Conservation (phyloP, 495 filamentous ascomycete genomes). For the Hypoxylon intermedium region DNA sequence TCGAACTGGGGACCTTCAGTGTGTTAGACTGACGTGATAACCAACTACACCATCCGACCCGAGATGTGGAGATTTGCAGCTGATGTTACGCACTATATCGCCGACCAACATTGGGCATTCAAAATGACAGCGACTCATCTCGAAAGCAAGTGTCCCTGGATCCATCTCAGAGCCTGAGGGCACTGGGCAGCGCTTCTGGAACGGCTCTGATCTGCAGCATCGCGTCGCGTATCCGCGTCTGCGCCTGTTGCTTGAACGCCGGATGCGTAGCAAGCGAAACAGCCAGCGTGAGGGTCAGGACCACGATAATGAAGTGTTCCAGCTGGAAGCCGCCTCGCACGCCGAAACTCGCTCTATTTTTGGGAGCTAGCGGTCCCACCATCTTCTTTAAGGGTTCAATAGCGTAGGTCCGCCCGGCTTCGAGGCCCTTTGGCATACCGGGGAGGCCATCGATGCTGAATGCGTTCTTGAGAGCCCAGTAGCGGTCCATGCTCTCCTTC, state of each 20-base stretch:
- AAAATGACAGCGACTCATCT: too few species aligned
- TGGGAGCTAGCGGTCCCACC: conserved; percentile 49
- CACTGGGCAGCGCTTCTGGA: conserved; percentile 32
- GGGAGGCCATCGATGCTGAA: conserved; percentile 63
- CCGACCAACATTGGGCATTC: too few species aligned
- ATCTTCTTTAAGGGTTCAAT: conserved; percentile 61
- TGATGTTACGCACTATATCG: too few species aligned
- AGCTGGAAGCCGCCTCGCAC: conserved; percentile 18
- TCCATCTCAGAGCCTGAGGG: conserved; percentile 16
- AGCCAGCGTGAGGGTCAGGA: conserved; percentile 32
- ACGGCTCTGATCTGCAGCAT: conserved; percentile 27
- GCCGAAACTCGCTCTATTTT: conserved; percentile 14
- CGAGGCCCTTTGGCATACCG: conserved; percentile 52
- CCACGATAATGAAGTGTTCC: conserved; percentile 35
- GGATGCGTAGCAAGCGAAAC: conserved; percentile 39
- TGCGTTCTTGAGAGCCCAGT: conserved; percentile 65
- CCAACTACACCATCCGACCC: conserved; percentile 41
- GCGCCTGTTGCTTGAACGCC: conserved; percentile 34
- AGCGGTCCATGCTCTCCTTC: conserved; percentile 63
- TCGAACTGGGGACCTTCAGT: conserved; percentile 41
- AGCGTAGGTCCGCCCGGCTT: conserved; percentile 48
- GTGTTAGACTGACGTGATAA: conserved; percentile 37
- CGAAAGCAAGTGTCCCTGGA: too few species aligned
- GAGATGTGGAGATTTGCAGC: too few species aligned
- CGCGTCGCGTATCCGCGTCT: conserved; percentile 26